Evolutionary conservation across 2,329 filamentous ascomycete species (phyloP).

Genomic region (Cryphonectria naterciae): DNA sequence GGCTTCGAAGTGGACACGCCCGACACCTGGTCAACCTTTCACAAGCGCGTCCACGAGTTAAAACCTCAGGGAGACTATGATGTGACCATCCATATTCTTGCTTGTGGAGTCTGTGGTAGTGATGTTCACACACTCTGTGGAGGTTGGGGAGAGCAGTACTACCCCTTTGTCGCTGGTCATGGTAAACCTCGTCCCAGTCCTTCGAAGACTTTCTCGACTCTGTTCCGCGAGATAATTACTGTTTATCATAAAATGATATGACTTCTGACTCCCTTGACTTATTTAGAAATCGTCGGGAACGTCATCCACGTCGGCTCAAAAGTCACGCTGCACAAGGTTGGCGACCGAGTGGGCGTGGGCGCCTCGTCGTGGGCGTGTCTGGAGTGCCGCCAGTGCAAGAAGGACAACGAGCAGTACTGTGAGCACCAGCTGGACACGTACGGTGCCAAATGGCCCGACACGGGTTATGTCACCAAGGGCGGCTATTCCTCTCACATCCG

Average conservation of each 20-base stretch:
- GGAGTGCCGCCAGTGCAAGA: conserved; percentile 66
- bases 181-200: conserved; percentile 40
- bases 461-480: conserved; percentile 61
- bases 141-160: conserved; percentile 67
- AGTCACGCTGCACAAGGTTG: conserved; percentile 62
- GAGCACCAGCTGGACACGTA: conserved; percentile 64
- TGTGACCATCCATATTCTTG: conserved; percentile 84
- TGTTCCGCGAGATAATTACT: too few species aligned
- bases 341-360: conserved; percentile 70
- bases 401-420: conserved; percentile 72
- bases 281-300: conserved; percentile 68
- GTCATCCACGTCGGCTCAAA: conserved; percentile 69
- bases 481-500: conserved; percentile 49
- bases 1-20: conserved; percentile 63
- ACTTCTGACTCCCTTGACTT: not conserved
- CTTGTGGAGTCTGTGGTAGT: conserved; percentile 75
- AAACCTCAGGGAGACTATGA: conserved; percentile 88
- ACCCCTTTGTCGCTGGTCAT: conserved; percentile 70
- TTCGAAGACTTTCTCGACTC: too few species aligned
- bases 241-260: not conserved
- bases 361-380: conserved; percentile 69
- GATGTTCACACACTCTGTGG: conserved; percentile 73
- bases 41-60: conserved; percentile 76
- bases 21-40: conserved; percentile 61
- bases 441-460: conserved; percentile 54